These are phyloP conservation scores for Scenedesmus sp. DNA, from an alignment of 163 green algal species.

Conservation along the genomic window DNA sequence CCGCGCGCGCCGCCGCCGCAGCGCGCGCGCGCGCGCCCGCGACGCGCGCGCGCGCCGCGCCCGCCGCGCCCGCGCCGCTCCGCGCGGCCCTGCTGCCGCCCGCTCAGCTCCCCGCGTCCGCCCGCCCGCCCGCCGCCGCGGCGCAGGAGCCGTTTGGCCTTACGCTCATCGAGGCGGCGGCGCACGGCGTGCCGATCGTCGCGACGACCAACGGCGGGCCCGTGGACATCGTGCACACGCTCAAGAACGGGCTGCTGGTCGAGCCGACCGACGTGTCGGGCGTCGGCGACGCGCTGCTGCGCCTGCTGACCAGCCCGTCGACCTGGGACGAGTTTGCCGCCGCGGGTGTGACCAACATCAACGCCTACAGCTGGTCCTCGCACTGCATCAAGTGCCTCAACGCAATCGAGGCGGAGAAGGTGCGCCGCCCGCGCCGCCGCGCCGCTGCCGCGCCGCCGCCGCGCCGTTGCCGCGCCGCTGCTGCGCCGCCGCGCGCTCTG, in stretches of 20 bases:
- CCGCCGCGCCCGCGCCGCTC: too few relatives aligned
- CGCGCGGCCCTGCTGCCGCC: not conserved
- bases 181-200: slow-evolving; percentile 93
- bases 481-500: too few relatives aligned
- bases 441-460: too few relatives aligned
- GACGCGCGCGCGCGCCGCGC: too few relatives aligned
- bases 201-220: slow-evolving; percentile 92
- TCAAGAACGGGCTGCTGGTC: slow-evolving; percentile 88
- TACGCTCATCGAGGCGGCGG: slow-evolving; percentile 96
- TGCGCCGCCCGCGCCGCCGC: not conserved
- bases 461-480: too few relatives aligned
- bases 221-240: slow-evolving; percentile 93
- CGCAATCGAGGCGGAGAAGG: slow-evolving; percentile 73
- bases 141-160: slow-evolving; percentile 95
- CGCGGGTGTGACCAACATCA: slow-evolving; percentile 87
- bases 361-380: slow-evolving; percentile 91
- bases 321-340: slow-evolving; percentile 66
- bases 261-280: slow-evolving; percentile 82
- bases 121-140: not conserved
- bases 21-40: too few relatives aligned
- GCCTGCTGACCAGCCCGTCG: slow-evolving; percentile 58
- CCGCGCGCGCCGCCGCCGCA: too few relatives aligned
- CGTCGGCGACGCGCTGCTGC: slow-evolving; percentile 70
- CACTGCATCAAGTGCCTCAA: slow-evolving; percentile 90
- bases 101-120: not conserved